Conservation (phyloP, 192 early-diverging fungal species). For the Coemansia sp. region DNA sequence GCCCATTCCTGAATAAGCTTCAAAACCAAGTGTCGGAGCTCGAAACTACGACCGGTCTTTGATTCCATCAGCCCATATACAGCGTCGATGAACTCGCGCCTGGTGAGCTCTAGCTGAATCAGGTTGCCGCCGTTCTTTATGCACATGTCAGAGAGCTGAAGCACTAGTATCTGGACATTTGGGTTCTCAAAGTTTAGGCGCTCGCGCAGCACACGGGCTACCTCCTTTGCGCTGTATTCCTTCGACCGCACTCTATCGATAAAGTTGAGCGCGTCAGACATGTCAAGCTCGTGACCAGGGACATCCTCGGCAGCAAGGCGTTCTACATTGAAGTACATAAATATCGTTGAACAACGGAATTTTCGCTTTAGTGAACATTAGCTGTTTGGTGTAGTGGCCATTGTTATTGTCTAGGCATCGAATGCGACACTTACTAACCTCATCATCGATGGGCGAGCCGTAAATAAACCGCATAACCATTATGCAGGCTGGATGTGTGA, state of each 20-base stretch:
- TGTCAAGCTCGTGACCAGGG: slow-evolving; percentile 82
- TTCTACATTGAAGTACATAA: slow-evolving; percentile 44
- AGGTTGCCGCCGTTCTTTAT: slow-evolving; percentile 92
- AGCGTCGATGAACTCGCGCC: slow-evolving; percentile 88
- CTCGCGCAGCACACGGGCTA: slow-evolving; percentile 71
- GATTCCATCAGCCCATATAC: slow-evolving; percentile 61
- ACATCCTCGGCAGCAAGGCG: slow-evolving; percentile 89
- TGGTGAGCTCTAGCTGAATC: slow-evolving; percentile 84
- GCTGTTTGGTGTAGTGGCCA: not conserved
- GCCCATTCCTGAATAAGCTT: slow-evolving; percentile 90
- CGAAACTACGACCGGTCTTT: slow-evolving; percentile 63
- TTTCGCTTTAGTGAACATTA: not conserved
- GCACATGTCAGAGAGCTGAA: slow-evolving; percentile 88
- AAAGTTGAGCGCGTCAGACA: slow-evolving; percentile 83
- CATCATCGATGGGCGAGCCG: slow-evolving; percentile 52
- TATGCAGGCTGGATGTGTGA: not conserved
- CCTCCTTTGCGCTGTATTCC: slow-evolving; percentile 71
- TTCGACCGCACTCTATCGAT: slow-evolving; percentile 92
- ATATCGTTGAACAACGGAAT: not conserved
- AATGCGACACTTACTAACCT: slow-evolving; percentile 43
- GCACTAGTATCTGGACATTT: slow-evolving; percentile 87
- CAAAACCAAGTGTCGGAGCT: slow-evolving; percentile 76
- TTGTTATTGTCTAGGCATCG: not conserved
- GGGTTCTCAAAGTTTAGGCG: slow-evolving; percentile 88
- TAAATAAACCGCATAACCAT: slow-evolving; percentile 55